A percentile compares a stretch with the other conserved stretches of the same genome.
Evolutionary conservation across 805 yeast genomes (phyloP).

Genomic region (Wickerhamomyces queroliae): DNA sequence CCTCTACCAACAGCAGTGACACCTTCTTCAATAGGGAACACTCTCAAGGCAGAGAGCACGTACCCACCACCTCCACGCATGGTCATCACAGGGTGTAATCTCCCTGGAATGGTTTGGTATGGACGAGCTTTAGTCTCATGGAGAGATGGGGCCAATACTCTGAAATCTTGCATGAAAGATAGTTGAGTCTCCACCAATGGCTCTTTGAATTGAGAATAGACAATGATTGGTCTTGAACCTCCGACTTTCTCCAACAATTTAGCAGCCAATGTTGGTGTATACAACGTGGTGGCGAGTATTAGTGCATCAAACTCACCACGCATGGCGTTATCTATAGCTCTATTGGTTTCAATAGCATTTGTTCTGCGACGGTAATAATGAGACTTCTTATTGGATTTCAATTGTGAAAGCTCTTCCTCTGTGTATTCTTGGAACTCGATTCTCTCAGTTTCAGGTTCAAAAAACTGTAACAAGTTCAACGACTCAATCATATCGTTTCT

Average conservation of each 20-base stretch:
- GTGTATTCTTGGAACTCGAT: conserved; percentile 41
- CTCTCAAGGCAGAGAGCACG: conserved; percentile 71
- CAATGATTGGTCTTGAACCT: conserved; percentile 84
- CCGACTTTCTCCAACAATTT: conserved; percentile 56
- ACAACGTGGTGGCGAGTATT: conserved; percentile 66
- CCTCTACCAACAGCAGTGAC: conserved; percentile 67
- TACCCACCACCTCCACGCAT: conserved; percentile 91
- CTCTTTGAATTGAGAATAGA: conserved; percentile 81
- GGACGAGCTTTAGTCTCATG: conserved; percentile 78
- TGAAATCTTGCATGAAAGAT: conserved; percentile 55
- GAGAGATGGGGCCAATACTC: conserved; percentile 77
- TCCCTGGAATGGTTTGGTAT: conserved; percentile 90
- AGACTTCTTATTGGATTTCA: conserved; percentile 55
- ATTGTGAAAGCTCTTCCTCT: conserved; percentile 44
- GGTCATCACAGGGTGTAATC: conserved; percentile 94
- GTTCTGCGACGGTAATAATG: conserved; percentile 64
- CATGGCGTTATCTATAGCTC: conserved; percentile 43
- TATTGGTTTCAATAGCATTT: conserved; percentile 43
- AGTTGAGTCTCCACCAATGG: conserved; percentile 68
- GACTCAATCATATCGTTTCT: conserved; percentile 55
- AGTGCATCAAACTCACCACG: conserved; percentile 67
- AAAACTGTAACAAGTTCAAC: conserved; percentile 71
- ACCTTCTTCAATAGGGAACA: conserved; percentile 60
- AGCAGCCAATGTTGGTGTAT: conserved; percentile 60
- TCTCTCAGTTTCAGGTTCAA: conserved; percentile 62